These are phyloP conservation scores for Asterophora parasitica DNA, from an alignment of 768 basidiomycete species.

Conservation along the genomic window DNA sequence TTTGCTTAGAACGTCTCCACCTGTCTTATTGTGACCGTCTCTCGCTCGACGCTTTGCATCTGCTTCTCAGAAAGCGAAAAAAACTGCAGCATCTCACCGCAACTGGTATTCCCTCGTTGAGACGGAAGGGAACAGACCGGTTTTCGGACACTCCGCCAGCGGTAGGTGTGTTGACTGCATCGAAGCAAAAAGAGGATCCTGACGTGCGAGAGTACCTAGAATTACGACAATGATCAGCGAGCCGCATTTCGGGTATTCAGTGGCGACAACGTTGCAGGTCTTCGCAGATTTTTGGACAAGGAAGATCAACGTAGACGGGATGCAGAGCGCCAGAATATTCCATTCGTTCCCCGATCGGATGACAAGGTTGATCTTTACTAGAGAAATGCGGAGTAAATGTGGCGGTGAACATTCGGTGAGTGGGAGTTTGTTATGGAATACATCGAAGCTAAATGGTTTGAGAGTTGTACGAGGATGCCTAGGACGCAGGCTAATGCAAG, in stretches of 20 bases:
- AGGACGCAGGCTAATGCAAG: too few relatives aligned
- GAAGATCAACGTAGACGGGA: constrained; percentile 54
- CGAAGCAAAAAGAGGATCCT: not conserved
- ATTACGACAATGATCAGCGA: constrained; percentile 60
- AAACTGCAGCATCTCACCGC: constrained; percentile 70
- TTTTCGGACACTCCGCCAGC: constrained; percentile 73
- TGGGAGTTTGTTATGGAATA: too few relatives aligned
- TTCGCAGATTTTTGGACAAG: constrained; percentile 70
- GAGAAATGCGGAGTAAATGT: too few relatives aligned
- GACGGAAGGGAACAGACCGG: constrained; percentile 59
- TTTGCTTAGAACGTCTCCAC: constrained; percentile 72
- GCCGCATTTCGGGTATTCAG: constrained; percentile 78
- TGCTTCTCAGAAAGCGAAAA: constrained; percentile 54
- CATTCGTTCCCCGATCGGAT: constrained; percentile 56
- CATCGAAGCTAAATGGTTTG: too few relatives aligned
- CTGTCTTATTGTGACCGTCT: constrained; percentile 83
- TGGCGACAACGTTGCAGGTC: constrained; percentile 54
- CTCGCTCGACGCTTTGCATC: constrained; percentile 70
- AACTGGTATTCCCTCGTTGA: constrained; percentile 76
- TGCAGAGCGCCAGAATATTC: constrained; percentile 56
- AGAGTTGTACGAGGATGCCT: too few relatives aligned
- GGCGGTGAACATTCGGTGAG: too few relatives aligned
- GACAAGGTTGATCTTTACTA: constrained; percentile 63
- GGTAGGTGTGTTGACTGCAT: constrained; percentile 34
- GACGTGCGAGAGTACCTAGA: constrained; percentile 32